Percentiles rank a stretch among this genome's conserved stretches.
phyloP scores from a whole-genome alignment of 2,329 filamentous ascomycete genomes.

The Trichophyton schoenleinii region DNA sequence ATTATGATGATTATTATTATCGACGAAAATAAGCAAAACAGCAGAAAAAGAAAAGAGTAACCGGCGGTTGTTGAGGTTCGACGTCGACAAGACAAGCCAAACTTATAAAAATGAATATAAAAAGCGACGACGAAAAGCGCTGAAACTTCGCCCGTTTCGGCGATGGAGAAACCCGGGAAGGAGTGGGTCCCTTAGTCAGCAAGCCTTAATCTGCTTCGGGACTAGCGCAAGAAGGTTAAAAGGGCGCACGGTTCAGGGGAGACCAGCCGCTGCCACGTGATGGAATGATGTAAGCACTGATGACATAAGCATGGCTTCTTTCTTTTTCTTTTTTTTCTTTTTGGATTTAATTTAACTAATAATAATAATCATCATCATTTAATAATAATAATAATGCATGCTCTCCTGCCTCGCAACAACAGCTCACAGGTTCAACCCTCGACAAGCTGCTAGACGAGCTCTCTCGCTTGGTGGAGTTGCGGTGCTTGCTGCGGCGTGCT shows the following conservation, averaged over 20 bases:
- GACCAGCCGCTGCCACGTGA: neutral
- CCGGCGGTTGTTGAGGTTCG: neutral
- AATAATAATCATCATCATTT: too few species aligned
- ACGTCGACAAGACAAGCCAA: too few species aligned
- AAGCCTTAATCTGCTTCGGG: neutral
- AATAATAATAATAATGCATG: too few species aligned
- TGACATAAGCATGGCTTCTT: neutral
- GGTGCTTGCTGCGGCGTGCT: neutral
- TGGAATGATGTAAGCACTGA: neutral
- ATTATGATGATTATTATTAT: too few species aligned
- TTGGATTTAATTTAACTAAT: neutral
- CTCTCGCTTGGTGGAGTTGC: neutral
- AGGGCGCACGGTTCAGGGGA: neutral
- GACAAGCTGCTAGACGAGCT: neutral
- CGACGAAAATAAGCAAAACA: neutral
- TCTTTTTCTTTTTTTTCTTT: neutral
- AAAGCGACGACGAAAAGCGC: neutral
- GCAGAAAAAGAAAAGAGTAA: neutral
- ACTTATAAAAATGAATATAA: neutral
- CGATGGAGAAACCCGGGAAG: neutral
- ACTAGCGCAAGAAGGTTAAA: neutral
- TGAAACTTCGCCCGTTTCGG: neutral
- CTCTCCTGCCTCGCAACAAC: too few species aligned
- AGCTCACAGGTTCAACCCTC: too few species aligned
- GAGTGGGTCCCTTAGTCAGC: neutral